phyloP scores from a whole-genome alignment of 768 basidiomycete genomes.

The Suillus placidus region DNA sequence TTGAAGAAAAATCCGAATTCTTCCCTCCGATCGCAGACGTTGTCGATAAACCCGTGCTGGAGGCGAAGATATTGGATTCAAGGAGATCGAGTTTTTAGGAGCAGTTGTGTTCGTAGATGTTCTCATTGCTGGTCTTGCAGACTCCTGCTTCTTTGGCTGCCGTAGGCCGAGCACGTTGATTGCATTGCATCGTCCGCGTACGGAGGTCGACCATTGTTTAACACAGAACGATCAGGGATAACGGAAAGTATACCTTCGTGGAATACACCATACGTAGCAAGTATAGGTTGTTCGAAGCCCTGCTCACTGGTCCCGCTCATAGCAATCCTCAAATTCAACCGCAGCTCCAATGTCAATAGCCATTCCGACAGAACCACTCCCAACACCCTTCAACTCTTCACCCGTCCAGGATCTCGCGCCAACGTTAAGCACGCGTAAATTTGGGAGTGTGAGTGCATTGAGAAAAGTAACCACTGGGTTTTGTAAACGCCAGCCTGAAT shows the following conservation, averaged over 20 bases:
- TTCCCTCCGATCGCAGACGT: neutral
- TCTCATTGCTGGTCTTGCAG: no score
- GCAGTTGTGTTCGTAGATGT: no score
- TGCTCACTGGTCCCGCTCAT: neutral
- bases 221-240: neutral
- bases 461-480: neutral
- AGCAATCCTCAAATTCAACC: neutral
- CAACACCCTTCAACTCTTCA: neutral
- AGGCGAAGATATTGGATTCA: no score
- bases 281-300: neutral
- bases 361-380: neutral
- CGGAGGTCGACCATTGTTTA: neutral
- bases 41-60: no score
- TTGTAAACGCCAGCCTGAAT: neutral
- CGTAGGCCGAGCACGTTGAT: conserved; percentile 23
- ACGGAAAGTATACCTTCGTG: neutral
- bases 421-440: neutral
- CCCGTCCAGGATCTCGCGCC: neutral
- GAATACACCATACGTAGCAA: neutral
- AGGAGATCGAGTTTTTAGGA: no score
- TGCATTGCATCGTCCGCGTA: conserved; percentile 24
- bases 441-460: neutral
- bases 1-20: no score
- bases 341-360: neutral
- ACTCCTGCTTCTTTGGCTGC: no score